These are phyloP conservation scores for Amanita molliuscula DNA, from an alignment of 768 basidiomycete genomes.

Conservation along the genomic window DNA sequence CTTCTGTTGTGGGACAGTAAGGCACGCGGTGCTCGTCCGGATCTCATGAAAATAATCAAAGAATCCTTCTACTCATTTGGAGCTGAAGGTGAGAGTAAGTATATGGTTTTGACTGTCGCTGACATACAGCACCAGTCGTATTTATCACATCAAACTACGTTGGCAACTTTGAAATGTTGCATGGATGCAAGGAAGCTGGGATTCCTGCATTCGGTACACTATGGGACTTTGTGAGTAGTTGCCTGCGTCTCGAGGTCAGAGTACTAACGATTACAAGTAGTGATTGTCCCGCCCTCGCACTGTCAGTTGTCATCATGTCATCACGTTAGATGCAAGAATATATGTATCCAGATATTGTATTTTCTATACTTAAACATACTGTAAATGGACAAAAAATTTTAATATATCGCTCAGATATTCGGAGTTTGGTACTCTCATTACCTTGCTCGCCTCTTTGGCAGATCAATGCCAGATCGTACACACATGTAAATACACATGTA, in stretches of 20 bases:
- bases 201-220: conserved; percentile 63
- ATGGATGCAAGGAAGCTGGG: conserved; percentile 61
- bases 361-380: not conserved
- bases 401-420: not conserved
- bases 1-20: conserved; percentile 74
- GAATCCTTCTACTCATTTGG: conserved; percentile 60
- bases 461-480: no score
- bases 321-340: not conserved
- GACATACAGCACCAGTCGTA: conserved; percentile 35
- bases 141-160: conserved; percentile 81
- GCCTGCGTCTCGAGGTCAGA: not conserved
- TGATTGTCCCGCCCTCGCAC: not conserved
- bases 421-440: no score
- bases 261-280: not conserved
- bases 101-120: not conserved
- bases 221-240: conserved; percentile 50
- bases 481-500: no score
- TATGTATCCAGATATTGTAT: not conserved
- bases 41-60: conserved; percentile 66
- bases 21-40: conserved; percentile 61
- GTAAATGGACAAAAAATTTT: conserved; percentile 1
- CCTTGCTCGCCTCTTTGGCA: no score
- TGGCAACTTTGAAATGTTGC: conserved; percentile 72
- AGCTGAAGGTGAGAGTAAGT: conserved; percentile 44
- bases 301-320: not conserved